Percentiles rank a stretch among this genome's conserved stretches.
phyloP scores from a whole-genome alignment of 2,329 filamentous ascomycete species.

The Periconia digitata region DNA sequence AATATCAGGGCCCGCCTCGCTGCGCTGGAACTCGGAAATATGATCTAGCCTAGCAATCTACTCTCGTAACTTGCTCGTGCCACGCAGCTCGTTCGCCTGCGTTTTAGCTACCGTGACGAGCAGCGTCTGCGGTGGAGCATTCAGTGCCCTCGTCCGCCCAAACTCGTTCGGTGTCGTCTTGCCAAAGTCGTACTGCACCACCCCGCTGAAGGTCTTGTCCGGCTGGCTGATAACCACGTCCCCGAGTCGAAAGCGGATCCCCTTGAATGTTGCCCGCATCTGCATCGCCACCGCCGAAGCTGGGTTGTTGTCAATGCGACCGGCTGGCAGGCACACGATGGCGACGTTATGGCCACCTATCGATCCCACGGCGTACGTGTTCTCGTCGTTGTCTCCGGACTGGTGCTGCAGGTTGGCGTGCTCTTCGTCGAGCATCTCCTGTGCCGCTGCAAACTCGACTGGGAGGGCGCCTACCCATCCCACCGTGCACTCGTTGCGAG shows the following conservation, averaged over 20 bases:
- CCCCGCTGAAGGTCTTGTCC: constrained; percentile 3
- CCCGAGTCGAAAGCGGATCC: constrained; percentile 22
- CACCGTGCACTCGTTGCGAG: constrained; percentile 25
- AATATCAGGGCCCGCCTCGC: constrained; percentile 7
- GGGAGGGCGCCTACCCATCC: constrained; percentile 39
- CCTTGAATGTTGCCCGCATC: constrained; percentile 28
- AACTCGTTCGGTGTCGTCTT: constrained; percentile 1
- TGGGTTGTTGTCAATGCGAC: constrained; percentile 27
- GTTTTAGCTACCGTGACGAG: constrained; percentile 7
- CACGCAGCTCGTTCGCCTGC: not conserved
- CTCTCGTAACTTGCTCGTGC: constrained; percentile 2
- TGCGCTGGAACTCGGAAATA: constrained; percentile 8
- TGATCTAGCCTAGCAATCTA: constrained; percentile 5
- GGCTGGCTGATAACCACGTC: constrained; percentile 12
- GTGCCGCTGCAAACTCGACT: constrained; percentile 32
- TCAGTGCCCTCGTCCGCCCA: not conserved
- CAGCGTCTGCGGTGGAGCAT: constrained; percentile 2
- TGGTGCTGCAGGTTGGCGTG: constrained; percentile 9
- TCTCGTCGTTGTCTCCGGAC: constrained; percentile 19
- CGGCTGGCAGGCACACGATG: constrained; percentile 20
- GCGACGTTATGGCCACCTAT: constrained; percentile 28
- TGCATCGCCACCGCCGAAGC: constrained; percentile 30
- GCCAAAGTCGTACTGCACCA: constrained; percentile 10
- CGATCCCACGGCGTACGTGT: constrained; percentile 2
- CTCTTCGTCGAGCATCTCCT: constrained; percentile 31